A percentile compares a stretch with the other conserved stretches of the same genome.
These are phyloP conservation scores for Rutstroemia sp. DNA, from an alignment of 2,329 filamentous ascomycete genomes.

Conservation along the genomic window DNA sequence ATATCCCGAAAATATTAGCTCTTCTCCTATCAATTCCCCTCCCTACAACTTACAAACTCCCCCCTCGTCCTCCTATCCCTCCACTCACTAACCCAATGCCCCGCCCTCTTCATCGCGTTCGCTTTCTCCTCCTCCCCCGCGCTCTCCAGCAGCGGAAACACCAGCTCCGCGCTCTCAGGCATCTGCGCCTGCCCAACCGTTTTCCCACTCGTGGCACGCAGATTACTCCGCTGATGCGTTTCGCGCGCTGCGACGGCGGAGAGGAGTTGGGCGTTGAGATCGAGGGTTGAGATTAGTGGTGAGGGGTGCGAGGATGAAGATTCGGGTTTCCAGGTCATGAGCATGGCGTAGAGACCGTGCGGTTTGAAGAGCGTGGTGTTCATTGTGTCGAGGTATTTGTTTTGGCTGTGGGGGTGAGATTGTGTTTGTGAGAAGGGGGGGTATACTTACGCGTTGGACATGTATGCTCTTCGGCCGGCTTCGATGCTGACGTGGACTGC, in stretches of 20 bases:
- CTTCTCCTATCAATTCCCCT: too few species aligned
- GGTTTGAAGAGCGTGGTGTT: constrained; percentile 51
- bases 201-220: constrained; percentile 31
- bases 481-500: constrained; percentile 6
- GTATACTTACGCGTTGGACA: constrained; percentile 19
- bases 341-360: constrained; percentile 44
- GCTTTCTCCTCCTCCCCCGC: constrained; percentile 23
- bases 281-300: constrained; percentile 19
- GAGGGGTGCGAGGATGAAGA: background rate
- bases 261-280: constrained; percentile 31
- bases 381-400: constrained; percentile 46
- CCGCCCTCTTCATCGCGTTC: constrained; percentile 30
- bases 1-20: background rate
- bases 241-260: constrained; percentile 28
- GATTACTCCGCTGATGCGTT: constrained; percentile 19
- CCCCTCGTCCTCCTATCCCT: constrained; percentile 32
- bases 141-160: constrained; percentile 33
- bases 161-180: constrained; percentile 33
- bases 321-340: constrained; percentile 47
- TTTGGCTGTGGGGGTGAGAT: constrained; percentile 34
- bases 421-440: constrained; percentile 32
- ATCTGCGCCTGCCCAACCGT: constrained; percentile 33
- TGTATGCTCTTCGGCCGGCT: constrained; percentile 3
- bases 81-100: constrained; percentile 29
- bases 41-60: constrained; percentile 22